Conservation (phyloP, 2,329 filamentous ascomycete species). For the Metarhizium rileyi region DNA sequence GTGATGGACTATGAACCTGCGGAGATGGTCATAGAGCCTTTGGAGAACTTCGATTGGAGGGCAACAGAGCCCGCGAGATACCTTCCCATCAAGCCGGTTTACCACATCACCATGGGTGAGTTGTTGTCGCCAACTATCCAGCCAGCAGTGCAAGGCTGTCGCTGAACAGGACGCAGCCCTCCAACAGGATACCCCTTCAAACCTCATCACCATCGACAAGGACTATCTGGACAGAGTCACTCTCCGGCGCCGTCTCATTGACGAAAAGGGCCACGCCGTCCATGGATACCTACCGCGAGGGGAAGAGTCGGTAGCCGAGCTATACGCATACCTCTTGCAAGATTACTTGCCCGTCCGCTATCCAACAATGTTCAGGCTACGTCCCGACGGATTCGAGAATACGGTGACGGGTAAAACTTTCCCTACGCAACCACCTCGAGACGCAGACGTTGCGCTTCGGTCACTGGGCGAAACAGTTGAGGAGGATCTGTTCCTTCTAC, state of each 20-base stretch:
- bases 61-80: conserved; percentile 26
- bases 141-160: too few species aligned
- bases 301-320: conserved; percentile 32
- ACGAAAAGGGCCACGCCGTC: conserved; percentile 27
- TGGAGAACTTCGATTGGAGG: conserved; percentile 30
- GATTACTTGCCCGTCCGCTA: conserved; percentile 39
- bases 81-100: conserved; percentile 41
- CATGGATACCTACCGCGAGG: conserved; percentile 33
- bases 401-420: conserved; percentile 23
- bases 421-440: conserved; percentile 18
- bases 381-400: conserved; percentile 29
- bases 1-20: neutral
- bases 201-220: conserved; percentile 42
- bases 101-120: conserved; percentile 45
- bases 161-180: conserved; percentile 24
- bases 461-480: conserved; percentile 41
- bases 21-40: conserved; percentile 13
- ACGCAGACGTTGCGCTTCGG: conserved; percentile 25
- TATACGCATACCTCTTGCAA: conserved; percentile 37
- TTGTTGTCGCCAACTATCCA: neutral
- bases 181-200: conserved; percentile 31
- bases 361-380: conserved; percentile 36
- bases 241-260: conserved; percentile 28
- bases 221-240: conserved; percentile 37
- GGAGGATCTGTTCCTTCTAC: conserved; percentile 44